These are phyloP conservation scores for Fusarium chuoi DNA, from an alignment of 2,329 filamentous ascomycete species.

Conservation along the genomic window DNA sequence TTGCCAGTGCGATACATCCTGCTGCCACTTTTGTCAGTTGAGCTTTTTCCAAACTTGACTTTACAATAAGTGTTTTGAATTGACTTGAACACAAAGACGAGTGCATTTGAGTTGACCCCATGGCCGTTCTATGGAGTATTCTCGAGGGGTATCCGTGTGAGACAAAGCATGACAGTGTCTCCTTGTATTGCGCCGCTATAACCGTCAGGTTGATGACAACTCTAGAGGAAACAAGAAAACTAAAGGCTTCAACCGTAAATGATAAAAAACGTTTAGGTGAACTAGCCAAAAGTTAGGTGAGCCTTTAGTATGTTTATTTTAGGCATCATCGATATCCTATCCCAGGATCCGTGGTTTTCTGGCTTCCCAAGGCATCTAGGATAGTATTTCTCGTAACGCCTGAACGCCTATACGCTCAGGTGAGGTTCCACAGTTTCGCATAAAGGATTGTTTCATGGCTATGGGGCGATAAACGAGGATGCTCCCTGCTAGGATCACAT, in stretches of 20 bases:
- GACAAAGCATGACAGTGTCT: neutral
- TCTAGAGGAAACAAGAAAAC: neutral
- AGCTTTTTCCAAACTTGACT: neutral
- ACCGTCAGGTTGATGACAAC: neutral
- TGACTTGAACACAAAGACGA: neutral
- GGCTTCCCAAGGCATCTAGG: neutral
- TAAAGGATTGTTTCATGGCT: constrained; percentile 3
- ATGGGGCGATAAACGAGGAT: neutral
- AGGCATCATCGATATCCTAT: neutral
- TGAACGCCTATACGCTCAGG: neutral
- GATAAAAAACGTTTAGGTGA: neutral
- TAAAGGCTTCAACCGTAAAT: neutral
- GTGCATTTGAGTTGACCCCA: neutral
- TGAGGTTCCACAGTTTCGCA: neutral
- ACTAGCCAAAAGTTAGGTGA: neutral
- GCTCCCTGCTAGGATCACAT: neutral
- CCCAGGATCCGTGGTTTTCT: neutral
- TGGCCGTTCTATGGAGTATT: neutral
- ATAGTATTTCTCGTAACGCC: neutral
- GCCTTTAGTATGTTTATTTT: neutral
- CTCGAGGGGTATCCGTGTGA: neutral
- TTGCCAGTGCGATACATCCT: neutral
- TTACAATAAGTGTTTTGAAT: neutral
- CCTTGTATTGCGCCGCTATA: neutral
- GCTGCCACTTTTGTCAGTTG: neutral